A percentile compares a stretch with the other conserved stretches of the same genome.
Conservation (phyloP, 2,329 filamentous ascomycete species). For the Aureobasidium sp. region DNA sequence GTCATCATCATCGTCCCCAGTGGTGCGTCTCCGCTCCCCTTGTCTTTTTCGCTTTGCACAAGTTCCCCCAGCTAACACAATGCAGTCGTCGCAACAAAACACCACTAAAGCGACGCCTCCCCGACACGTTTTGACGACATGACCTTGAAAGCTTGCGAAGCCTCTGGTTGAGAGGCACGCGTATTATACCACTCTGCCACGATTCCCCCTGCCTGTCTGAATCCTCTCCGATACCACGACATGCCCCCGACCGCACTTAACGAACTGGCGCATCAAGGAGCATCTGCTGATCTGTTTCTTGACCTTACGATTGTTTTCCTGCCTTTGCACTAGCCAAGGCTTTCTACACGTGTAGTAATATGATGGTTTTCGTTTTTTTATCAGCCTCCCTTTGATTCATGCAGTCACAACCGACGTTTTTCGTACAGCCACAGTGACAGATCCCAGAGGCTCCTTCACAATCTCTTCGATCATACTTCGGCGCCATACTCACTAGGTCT, state of each 20-base stretch:
- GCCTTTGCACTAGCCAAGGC: constrained; percentile 5
- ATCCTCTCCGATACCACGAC: constrained; percentile 13
- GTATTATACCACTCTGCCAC: constrained; percentile 12
- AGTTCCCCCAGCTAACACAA: background rate
- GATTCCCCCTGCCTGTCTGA: constrained; percentile 6
- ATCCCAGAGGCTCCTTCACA: too few species aligned
- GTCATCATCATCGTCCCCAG: constrained; percentile 90
- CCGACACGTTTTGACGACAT: constrained; percentile 8
- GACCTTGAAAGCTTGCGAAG: background rate
- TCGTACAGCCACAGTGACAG: background rate
- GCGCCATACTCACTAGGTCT: too few species aligned
- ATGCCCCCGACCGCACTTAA: constrained; percentile 13
- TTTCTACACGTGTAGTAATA: constrained; percentile 12
- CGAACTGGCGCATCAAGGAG: constrained; percentile 13
- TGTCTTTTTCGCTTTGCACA: background rate
- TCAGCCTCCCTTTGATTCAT: background rate
- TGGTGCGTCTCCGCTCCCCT: constrained; percentile 53
- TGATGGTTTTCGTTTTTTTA: constrained; percentile 3
- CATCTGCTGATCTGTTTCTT: constrained; percentile 15
- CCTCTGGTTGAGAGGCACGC: constrained; percentile 1
- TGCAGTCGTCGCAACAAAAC: constrained; percentile 15
- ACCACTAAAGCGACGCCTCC: constrained; percentile 4
- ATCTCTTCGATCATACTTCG: too few species aligned
- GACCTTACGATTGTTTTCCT: constrained; percentile 13
- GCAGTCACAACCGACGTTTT: background rate